Base-by-base conservation (phyloP, 2,329 filamentous ascomycete species). In the Calonectria hongkongensis region DNA sequence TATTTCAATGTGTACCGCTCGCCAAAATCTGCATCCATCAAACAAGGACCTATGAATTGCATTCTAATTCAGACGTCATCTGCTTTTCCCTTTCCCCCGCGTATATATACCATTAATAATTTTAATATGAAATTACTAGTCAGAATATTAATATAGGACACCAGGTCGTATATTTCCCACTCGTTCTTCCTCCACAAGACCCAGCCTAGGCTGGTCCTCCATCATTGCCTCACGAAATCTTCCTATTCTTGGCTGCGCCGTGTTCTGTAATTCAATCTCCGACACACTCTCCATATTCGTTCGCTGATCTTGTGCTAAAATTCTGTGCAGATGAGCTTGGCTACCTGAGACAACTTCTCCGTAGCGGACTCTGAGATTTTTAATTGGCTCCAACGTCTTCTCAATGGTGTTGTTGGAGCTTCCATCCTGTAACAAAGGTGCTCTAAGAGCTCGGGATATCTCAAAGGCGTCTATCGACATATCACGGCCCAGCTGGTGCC, bases 391-490 rank as follows among this genome's bases (percentile, higher is more conserved):
- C 12, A 62, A 10, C 15, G 28, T 21, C 3, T 45, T 36, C 10
- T 43, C 16, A 18, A 62, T 62, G n/a, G n/a, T 8, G 4, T 25
- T 62, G 6, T 62, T 58, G 21, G 43, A 71, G 62, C 47, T 54
- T 21, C 47, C 47, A n/a, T 10, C 21, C 25, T 43, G 47, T 4
- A 66, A 21, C 12, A 54, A 21, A 1, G 64, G 64, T n/a, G 64
- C 64, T 8, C 64, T 47, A 21, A 66, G 33, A 12, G 64, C 64
- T 28, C 64, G 50, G 3, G 64, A 47, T 30, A 66, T 66, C 25
- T 66, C 64, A 28, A 66, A 66, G 13, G 64, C 45, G n/a, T 66
- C 45, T 21, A 30, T 47, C 27, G 64, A 66, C 12, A 66, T 18
- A 8, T 66, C 33, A 8, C 64, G 47, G 36, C 64, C 64, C 21